These are phyloP conservation scores for Mollisia scopiformis DNA, from an alignment of 2,329 filamentous ascomycete genomes.

Conservation along the genomic window DNA sequence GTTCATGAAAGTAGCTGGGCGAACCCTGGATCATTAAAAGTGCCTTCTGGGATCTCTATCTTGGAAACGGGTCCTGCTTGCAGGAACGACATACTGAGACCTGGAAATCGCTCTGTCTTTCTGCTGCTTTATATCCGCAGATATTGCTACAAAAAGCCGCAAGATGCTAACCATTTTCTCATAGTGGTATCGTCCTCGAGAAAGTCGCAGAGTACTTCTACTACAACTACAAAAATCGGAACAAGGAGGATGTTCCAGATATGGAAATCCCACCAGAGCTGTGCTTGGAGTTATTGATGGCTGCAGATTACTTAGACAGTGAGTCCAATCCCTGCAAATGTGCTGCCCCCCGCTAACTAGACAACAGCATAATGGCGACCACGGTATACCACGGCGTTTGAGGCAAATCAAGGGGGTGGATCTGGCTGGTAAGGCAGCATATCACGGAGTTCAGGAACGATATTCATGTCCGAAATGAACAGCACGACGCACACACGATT, in stretches of 20 bases:
- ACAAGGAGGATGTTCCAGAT: slow-evolving; percentile 74
- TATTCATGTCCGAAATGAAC: background rate
- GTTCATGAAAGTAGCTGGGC: background rate
- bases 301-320: slow-evolving; percentile 76
- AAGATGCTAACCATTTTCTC: background rate
- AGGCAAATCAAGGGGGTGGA: background rate
- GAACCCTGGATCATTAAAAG: background rate
- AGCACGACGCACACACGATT: background rate
- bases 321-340: slow-evolving; percentile 30
- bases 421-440: background rate
- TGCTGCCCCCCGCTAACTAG: slow-evolving; percentile 2
- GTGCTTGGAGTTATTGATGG: slow-evolving; percentile 76
- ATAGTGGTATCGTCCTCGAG: slow-evolving; percentile 72
- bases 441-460: slow-evolving; percentile 6
- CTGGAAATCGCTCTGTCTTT: background rate
- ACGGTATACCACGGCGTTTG: slow-evolving; percentile 20
- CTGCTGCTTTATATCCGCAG: background rate
- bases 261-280: slow-evolving; percentile 81
- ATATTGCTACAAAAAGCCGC: background rate
- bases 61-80: background rate
- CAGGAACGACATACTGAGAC: background rate
- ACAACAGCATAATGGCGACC: slow-evolving; percentile 12
- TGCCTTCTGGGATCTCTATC: background rate
- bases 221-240: slow-evolving; percentile 75
- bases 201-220: slow-evolving; percentile 84